These are phyloP conservation scores for Colletotrichum sp. DNA, from an alignment of 2,329 filamentous ascomycete genomes.

Conservation along the genomic window DNA sequence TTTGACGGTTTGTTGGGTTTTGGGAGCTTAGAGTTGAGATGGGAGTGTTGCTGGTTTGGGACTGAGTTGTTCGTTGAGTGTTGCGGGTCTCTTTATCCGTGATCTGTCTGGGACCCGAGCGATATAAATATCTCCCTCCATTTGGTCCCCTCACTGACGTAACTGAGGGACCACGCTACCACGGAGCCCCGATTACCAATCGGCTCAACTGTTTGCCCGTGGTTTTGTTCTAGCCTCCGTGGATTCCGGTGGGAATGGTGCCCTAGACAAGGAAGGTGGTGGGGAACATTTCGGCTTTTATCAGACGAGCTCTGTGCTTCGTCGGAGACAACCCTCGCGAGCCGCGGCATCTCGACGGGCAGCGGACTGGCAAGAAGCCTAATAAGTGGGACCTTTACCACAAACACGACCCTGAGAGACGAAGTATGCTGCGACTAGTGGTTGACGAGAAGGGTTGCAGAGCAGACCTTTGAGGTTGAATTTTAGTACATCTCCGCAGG, in stretches of 20 bases:
- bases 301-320: not conserved
- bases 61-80: not conserved
- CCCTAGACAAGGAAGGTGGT: not conserved
- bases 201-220: not conserved
- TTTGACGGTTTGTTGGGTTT: not conserved
- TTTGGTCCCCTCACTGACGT: constrained; percentile 11
- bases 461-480: not conserved
- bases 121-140: not conserved
- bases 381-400: not conserved
- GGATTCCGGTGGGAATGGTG: not conserved
- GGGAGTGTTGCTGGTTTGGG: not conserved
- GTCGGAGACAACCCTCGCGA: not conserved
- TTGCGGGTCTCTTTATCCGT: not conserved
- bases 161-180: not conserved
- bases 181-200: constrained; percentile 11
- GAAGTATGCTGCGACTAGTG: not conserved
- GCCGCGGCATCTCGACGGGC: not conserved
- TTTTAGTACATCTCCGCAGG: not conserved
- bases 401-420: not conserved
- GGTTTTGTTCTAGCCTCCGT: not conserved
- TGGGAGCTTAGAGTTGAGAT: not conserved
- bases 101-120: not conserved
- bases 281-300: not conserved
- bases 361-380: not conserved
- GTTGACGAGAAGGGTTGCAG: not conserved